These are phyloP conservation scores for Zizania palustris DNA, from an alignment of 202 grass and related monocot genomes.

Conservation along the genomic window DNA sequence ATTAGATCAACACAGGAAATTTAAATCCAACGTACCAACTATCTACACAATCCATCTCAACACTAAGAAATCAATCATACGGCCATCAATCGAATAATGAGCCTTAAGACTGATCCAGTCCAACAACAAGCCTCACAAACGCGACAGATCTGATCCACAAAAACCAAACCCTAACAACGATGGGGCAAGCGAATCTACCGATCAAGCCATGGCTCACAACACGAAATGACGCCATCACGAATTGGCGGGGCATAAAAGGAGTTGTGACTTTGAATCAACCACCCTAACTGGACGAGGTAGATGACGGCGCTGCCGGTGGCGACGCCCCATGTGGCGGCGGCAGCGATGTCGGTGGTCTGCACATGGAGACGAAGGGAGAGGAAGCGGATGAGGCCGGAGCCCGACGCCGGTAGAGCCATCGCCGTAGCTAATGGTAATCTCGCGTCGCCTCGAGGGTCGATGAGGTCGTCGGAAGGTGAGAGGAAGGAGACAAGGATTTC, in stretches of 20 bases:
- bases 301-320: constrained; percentile 58
- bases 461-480: background rate
- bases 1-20: background rate
- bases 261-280: background rate
- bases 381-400: constrained; percentile 60
- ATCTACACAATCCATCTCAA: background rate
- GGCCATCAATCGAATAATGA: background rate
- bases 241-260: background rate
- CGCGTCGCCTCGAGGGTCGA: background rate
- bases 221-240: background rate
- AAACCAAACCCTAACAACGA: constrained; percentile 32
- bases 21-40: background rate
- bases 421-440: constrained; percentile 45
- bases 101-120: constrained; percentile 4
- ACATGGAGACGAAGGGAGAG: constrained; percentile 50
- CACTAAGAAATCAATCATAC: background rate
- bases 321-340: constrained; percentile 68
- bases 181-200: background rate
- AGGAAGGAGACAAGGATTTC: background rate
- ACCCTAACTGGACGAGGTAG: constrained; percentile 73
- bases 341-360: constrained; percentile 50
- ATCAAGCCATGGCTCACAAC: background rate
- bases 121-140: background rate
- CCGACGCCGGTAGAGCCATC: constrained; percentile 59
- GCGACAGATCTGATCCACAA: constrained; percentile 35